Percentiles rank a stretch among this genome's conserved stretches.
Conservation (phyloP, 345 rosid genomes). For the Moringa oleifera region DNA sequence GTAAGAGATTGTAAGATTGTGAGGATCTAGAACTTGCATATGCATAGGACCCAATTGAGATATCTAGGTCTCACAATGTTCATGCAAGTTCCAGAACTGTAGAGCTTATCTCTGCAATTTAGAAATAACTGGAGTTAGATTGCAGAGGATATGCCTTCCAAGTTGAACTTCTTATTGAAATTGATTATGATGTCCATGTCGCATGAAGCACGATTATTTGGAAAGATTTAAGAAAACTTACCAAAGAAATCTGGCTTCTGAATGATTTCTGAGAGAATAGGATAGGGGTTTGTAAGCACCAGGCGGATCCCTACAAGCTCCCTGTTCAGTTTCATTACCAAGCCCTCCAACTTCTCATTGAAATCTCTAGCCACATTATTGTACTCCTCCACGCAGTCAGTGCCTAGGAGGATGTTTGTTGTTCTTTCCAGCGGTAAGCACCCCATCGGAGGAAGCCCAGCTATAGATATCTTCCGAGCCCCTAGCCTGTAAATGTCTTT, state of each 20-base stretch:
- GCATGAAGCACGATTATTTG: not conserved
- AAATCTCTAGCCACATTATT: conserved; percentile 58
- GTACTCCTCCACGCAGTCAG: conserved; percentile 51
- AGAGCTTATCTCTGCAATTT: too few species aligned
- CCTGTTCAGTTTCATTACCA: conserved; percentile 31
- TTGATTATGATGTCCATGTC: not conserved
- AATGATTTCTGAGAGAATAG: conserved; percentile 39
- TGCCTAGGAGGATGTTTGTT: conserved; percentile 36
- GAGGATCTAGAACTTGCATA: not conserved
- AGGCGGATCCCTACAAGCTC: conserved; percentile 44
- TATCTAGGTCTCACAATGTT: too few species aligned
- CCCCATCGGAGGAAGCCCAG: conserved; percentile 77
- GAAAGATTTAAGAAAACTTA: conserved; percentile 26
- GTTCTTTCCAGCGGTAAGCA: conserved; percentile 83
- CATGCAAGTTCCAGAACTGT: not conserved
- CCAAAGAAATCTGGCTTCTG: conserved; percentile 48
- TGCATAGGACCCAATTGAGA: not conserved
- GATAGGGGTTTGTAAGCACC: conserved; percentile 41
- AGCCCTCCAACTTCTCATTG: conserved; percentile 38
- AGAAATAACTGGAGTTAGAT: not conserved
- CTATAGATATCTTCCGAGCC: conserved; percentile 52
- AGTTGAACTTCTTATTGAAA: not conserved
- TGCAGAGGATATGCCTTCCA: not conserved
- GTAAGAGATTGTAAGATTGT: too few species aligned
- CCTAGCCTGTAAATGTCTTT: conserved; percentile 55